Conservation (phyloP, 305 asterid genomes). For the Fraxinus paxiana region DNA sequence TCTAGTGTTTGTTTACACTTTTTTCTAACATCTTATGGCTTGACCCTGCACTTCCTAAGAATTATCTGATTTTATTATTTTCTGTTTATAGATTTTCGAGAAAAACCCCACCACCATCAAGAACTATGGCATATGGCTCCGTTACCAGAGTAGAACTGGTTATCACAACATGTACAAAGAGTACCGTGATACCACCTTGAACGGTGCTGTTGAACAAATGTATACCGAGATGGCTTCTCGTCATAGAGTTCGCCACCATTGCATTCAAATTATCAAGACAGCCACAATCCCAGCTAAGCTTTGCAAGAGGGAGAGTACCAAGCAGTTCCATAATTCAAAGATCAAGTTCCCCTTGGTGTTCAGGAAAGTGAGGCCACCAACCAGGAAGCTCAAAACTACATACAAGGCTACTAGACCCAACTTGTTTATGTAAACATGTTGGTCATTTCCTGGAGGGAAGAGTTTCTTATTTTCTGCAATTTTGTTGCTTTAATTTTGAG, state of each 20-base stretch:
- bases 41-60: not conserved
- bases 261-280: constrained; percentile 59
- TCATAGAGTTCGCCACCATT: constrained; percentile 51
- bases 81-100: constrained; percentile 39
- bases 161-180: constrained; percentile 62
- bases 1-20: not conserved
- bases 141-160: constrained; percentile 57
- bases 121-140: constrained; percentile 54
- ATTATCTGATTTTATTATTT: not conserved
- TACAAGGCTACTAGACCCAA: constrained; percentile 56
- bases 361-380: constrained; percentile 55
- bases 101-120: constrained; percentile 52
- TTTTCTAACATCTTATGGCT: not conserved
- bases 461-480: not conserved
- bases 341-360: constrained; percentile 53
- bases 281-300: constrained; percentile 60
- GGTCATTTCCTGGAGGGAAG: not conserved
- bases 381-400: constrained; percentile 53
- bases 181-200: constrained; percentile 54
- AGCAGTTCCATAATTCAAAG: constrained; percentile 53
- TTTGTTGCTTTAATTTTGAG: not conserved
- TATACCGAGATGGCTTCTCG: constrained; percentile 66
- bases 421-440: constrained; percentile 43
- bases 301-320: constrained; percentile 61
- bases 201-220: constrained; percentile 60